These are phyloP conservation scores for Acanthamoeba sp. DNA, from an alignment of 208 protist species.

Conservation along the genomic window DNA sequence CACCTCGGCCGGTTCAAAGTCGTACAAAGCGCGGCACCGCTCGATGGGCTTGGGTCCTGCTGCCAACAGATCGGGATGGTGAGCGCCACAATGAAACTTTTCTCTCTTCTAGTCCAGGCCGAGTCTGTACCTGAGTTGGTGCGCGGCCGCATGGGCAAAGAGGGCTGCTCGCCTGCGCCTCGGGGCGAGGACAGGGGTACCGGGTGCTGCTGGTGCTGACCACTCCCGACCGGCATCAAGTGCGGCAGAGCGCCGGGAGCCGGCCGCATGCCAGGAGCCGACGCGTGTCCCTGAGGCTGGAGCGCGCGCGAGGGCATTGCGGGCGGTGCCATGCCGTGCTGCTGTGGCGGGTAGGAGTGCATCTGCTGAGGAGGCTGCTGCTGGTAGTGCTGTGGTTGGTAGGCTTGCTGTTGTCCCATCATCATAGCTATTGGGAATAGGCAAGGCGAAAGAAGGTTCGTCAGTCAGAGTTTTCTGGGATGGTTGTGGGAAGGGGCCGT, in stretches of 20 bases:
- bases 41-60: constrained; percentile 17
- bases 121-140: neutral
- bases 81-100: neutral
- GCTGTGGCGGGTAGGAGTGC: neutral
- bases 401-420: neutral
- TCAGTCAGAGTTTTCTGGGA: too few relatives aligned
- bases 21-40: constrained; percentile 11
- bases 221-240: neutral
- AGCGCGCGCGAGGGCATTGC: neutral
- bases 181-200: neutral
- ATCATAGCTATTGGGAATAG: neutral
- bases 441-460: neutral
- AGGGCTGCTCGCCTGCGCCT: neutral
- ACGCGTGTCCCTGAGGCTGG: neutral
- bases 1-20: neutral
- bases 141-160: neutral
- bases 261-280: neutral
- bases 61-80: neutral
- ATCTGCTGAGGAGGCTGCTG: neutral
- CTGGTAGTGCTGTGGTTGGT: neutral
- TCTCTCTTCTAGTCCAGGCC: too few relatives aligned
- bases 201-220: neutral
- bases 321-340: neutral
- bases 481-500: neutral
- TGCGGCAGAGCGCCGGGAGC: too few relatives aligned